These are phyloP conservation scores for Sherardia arvensis DNA, from an alignment of 257 asterid genomes.

Conservation along the genomic window DNA sequence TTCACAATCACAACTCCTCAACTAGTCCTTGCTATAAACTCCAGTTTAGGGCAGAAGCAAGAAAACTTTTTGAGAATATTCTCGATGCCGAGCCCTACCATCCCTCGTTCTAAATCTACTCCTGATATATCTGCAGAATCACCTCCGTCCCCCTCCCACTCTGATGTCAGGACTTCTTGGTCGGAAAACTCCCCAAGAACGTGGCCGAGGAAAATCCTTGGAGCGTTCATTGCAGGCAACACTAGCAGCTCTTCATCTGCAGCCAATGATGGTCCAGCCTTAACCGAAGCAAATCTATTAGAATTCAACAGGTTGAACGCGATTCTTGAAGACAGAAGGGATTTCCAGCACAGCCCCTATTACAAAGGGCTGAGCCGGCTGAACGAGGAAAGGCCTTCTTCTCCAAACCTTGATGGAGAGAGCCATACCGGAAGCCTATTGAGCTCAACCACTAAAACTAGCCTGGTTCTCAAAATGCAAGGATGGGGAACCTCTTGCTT, in stretches of 20 bases:
- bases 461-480: slow-evolving; percentile 39
- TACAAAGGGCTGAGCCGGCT: slow-evolving; percentile 66
- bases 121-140: slow-evolving; percentile 28
- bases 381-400: slow-evolving; percentile 30
- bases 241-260: slow-evolving; percentile 5
- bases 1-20: not conserved
- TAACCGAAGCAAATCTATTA: slow-evolving; percentile 31
- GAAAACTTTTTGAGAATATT: slow-evolving; percentile 10
- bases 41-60: not conserved
- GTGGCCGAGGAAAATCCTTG: slow-evolving; percentile 29
- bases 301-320: slow-evolving; percentile 43
- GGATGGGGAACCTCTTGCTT: slow-evolving; percentile 55
- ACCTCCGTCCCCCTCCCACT: slow-evolving; percentile 29
- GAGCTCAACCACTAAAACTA: slow-evolving; percentile 24
- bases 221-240: slow-evolving; percentile 21
- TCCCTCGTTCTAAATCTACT: slow-evolving; percentile 51
- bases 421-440: slow-evolving; percentile 10
- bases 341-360: slow-evolving; percentile 46
- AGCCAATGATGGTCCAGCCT: slow-evolving; percentile 19
- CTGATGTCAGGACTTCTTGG: slow-evolving; percentile 19
- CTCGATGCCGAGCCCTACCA: slow-evolving; percentile 47
- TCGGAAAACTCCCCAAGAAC: slow-evolving; percentile 38
- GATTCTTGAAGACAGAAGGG: slow-evolving; percentile 26
- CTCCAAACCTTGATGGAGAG: slow-evolving; percentile 38
- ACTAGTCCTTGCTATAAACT: not conserved